These are phyloP conservation scores for Eutrema heterophyllum DNA, from an alignment of 345 rosid genomes.

Conservation along the genomic window DNA sequence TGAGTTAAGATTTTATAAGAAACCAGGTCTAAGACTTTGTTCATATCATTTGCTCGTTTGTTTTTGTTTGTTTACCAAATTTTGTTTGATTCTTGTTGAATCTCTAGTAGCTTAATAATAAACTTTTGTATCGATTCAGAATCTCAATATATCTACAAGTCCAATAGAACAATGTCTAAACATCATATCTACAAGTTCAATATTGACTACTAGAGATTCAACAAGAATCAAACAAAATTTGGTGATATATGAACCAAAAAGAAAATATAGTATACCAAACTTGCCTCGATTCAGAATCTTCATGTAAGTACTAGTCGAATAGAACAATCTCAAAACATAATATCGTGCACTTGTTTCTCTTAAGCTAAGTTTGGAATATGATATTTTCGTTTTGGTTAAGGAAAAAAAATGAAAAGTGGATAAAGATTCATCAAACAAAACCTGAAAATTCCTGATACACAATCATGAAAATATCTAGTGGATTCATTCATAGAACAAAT, in stretches of 20 bases:
- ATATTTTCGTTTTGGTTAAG: not conserved
- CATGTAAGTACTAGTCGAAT: not conserved
- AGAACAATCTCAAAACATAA: not conserved
- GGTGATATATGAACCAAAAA: too few relatives aligned
- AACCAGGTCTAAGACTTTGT: not conserved
- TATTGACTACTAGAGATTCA: too few relatives aligned
- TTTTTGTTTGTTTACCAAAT: slow-evolving; percentile 16
- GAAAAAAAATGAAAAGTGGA: not conserved
- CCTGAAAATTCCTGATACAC: not conserved
- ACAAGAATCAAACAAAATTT: too few relatives aligned
- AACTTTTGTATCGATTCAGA: not conserved
- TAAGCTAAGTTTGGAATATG: not conserved
- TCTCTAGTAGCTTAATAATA: not conserved
- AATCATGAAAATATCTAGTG: not conserved
- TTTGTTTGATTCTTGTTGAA: slow-evolving; percentile 19
- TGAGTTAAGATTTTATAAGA: not conserved
- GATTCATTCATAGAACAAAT: not conserved
- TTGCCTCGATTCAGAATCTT: not conserved
- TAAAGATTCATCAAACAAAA: slow-evolving; percentile 1
- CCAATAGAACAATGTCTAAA: not conserved
- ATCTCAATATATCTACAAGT: not conserved
- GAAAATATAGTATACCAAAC: too few relatives aligned
- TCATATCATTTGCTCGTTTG: not conserved
- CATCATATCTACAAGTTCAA: too few relatives aligned
- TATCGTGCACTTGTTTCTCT: not conserved